Evolutionary conservation across 495 filamentous ascomycete genomes (phyloP), one percentile per base, ranked within the genome.

Genomic region (Xylaria sp.): DNA sequence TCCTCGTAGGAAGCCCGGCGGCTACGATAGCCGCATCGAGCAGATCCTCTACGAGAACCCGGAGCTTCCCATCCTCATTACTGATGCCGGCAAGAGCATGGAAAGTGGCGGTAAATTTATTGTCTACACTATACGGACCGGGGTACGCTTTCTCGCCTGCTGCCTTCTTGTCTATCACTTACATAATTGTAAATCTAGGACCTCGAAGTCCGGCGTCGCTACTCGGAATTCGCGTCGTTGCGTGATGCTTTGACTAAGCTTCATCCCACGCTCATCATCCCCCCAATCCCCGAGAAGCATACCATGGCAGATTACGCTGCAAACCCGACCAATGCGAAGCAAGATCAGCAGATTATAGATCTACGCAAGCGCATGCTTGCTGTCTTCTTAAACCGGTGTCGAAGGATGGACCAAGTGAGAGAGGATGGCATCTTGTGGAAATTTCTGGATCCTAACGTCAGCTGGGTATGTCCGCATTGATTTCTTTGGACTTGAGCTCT

Each of bases 231-330:
- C 77, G 92, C 92, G n/a, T 97, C 93, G 8, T 84, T 99, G 57
- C 87, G 96, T 71, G 91, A 93, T 74, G 95, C 95, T 2, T 88
- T 99, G 21, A 92, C 94, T 26, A 91, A 92, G 71, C 85, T 99
- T 67, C 97, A 98, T 75, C 96, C 96, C 1, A 98, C 96, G 3
- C 88, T 98, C 43, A 90, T 99, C 71, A 92, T 99, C 64, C 96
- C 96, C 0, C 96, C 96, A 2, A 99, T 99, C 72, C 96, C 96
- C 11, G 96, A 99, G 82, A 99, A 99, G 80, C 96, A 98, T 78
- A 94, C 93, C 65, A 95, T 98, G 91, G 95, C 96, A 59, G 96
- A 99, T 77, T 99, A 99, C 79, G 96, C 96, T 31, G 95, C 97
- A 24, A 97, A 97, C 73, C 96, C 96, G 0, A 98, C 96, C 37